Percentiles rank a stretch among this genome's conserved stretches.
Evolutionary conservation across 116 monocot genomes (phyloP).

Genomic region (Zostera marina): DNA sequence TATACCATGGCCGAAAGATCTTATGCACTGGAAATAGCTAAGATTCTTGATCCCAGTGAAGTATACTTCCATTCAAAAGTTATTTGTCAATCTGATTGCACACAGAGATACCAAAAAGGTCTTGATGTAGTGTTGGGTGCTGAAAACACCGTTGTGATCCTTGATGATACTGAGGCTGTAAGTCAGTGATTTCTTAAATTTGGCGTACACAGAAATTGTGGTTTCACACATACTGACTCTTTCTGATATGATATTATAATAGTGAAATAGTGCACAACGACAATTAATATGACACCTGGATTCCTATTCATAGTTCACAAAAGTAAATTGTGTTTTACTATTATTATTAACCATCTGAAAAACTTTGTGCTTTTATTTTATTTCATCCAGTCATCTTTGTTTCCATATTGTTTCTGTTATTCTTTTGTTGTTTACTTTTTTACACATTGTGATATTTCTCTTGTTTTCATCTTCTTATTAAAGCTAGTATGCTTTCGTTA

Average conservation of each 20-base stretch:
- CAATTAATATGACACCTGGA: too few relatives aligned
- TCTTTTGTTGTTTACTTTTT: background rate
- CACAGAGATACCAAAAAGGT: slow-evolving; percentile 62
- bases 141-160: slow-evolving; percentile 66
- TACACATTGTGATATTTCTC: background rate
- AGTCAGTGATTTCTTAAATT: background rate
- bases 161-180: slow-evolving; percentile 73
- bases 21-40: slow-evolving; percentile 77
- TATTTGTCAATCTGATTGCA: slow-evolving; percentile 75
- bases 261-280: too few relatives aligned
- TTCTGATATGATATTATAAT: too few relatives aligned
- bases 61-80: slow-evolving; percentile 63
- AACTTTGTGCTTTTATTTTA: background rate
- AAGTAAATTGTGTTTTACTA: background rate
- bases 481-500: background rate
- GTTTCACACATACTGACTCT: too few relatives aligned
- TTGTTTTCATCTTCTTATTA: background rate
- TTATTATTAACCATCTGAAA: background rate
- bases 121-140: slow-evolving; percentile 89
- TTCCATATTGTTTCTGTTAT: background rate
- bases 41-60: slow-evolving; percentile 56
- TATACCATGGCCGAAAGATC: slow-evolving; percentile 84
- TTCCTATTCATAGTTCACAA: too few relatives aligned
- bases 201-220: background rate
- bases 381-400: background rate